Percentiles rank a stretch among this genome's conserved stretches.
Conservation (phyloP, 2,329 filamentous ascomycete species). For the Akanthomyces lecanii region DNA sequence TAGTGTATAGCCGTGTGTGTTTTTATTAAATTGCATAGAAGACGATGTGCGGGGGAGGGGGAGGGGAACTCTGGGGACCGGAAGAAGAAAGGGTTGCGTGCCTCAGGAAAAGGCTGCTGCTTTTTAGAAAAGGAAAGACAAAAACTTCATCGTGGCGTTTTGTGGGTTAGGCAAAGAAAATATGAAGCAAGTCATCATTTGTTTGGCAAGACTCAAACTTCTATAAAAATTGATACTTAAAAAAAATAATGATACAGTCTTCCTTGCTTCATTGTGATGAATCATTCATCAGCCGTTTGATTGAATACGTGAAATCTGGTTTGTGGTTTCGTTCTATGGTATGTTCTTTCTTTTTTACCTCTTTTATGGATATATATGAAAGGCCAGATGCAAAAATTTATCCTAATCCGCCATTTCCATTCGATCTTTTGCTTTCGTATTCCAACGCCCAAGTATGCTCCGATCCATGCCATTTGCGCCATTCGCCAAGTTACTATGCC, state of each 20-base stretch:
- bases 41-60: not conserved
- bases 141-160: slow-evolving; percentile 14
- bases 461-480: slow-evolving; percentile 32
- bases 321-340: slow-evolving; percentile 12
- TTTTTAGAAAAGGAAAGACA: not conserved
- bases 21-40: slow-evolving; percentile 7
- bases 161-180: slow-evolving; percentile 8
- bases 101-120: not conserved
- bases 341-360: not conserved
- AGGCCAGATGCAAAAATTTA: slow-evolving; percentile 19
- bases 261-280: not conserved
- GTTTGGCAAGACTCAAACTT: slow-evolving; percentile 1
- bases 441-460: slow-evolving; percentile 36
- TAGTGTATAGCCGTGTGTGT: not conserved
- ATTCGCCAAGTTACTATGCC: slow-evolving; percentile 19
- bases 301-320: not conserved
- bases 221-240: slow-evolving; percentile 19
- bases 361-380: not conserved
- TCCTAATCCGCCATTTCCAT: slow-evolving; percentile 31
- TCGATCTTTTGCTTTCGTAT: slow-evolving; percentile 14
- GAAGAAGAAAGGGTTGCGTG: not conserved
- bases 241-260: slow-evolving; percentile 31
- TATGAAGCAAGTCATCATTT: not conserved
- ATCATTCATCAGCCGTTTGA: not conserved
- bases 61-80: not conserved